phyloP scores from a whole-genome alignment of 129 eudicot species.

The Arctium minus region DNA sequence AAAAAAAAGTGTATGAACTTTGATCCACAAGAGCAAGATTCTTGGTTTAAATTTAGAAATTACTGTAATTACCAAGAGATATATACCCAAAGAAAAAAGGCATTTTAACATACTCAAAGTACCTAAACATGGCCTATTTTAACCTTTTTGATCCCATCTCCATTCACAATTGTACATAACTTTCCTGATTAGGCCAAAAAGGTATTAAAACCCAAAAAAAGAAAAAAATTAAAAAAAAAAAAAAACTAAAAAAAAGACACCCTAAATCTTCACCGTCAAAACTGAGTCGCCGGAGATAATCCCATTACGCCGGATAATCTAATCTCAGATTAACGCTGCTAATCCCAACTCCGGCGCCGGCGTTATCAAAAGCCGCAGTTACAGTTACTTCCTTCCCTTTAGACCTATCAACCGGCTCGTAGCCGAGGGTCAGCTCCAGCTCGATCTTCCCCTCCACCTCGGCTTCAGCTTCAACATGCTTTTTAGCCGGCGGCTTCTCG shows the following conservation, averaged over 20 bases:
- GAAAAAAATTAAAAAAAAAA: not conserved
- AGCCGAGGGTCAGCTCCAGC: constrained; percentile 57
- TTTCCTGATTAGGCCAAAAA: constrained; percentile 18
- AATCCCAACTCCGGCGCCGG: constrained; percentile 6
- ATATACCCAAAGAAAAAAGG: not conserved
- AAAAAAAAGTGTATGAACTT: not conserved
- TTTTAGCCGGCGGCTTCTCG: constrained; percentile 4
- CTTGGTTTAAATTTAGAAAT: not conserved
- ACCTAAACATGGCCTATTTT: constrained; percentile 3
- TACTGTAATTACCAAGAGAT: not conserved
- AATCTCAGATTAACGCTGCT: constrained; percentile 39
- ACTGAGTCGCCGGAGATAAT: constrained; percentile 19
- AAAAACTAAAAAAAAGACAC: constrained; percentile 5
- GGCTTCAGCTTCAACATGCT: constrained; percentile 12
- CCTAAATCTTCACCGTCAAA: constrained; percentile 30
- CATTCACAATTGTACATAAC: constrained; percentile 37
- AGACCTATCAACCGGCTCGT: constrained; percentile 31
- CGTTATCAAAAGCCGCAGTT: not conserved
- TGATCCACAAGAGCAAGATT: not conserved
- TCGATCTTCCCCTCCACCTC: constrained; percentile 30
- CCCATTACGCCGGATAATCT: constrained; percentile 29
- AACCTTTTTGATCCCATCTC: not conserved
- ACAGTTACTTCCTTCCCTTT: constrained; percentile 5
- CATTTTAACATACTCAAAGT: not conserved
- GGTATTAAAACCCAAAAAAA: not conserved